Conservation (phyloP, 192 early-diverging fungal genomes). For the Coemansia pectinata region DNA sequence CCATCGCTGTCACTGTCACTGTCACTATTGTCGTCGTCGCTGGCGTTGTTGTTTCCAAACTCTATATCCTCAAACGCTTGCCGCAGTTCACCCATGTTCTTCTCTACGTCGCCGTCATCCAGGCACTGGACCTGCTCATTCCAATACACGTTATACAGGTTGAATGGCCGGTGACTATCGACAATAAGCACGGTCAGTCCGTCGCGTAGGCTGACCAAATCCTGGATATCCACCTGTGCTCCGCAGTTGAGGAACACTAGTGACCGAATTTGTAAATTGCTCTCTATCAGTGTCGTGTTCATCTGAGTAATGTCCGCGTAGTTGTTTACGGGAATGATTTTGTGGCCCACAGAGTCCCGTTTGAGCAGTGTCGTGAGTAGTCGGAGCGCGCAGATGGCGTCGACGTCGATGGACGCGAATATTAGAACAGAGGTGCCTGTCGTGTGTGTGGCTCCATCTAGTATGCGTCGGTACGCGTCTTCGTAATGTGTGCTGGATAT, state of each 20-base stretch:
- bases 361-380: conserved; percentile 78
- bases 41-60: conserved; percentile 23
- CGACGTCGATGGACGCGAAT: conserved; percentile 77
- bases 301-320: conserved; percentile 62
- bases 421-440: conserved; percentile 60
- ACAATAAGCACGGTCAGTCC: conserved; percentile 74
- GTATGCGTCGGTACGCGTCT: conserved; percentile 59
- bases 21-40: conserved; percentile 13
- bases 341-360: conserved; percentile 77
- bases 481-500: conserved; percentile 55
- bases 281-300: conserved; percentile 57
- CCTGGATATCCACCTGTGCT: conserved; percentile 70
- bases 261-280: conserved; percentile 63
- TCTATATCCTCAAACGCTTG: conserved; percentile 64
- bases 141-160: conserved; percentile 79
- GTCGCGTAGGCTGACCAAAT: conserved; percentile 59
- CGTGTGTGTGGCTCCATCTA: conserved; percentile 26
- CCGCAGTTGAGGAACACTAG: conserved; percentile 89
- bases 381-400: conserved; percentile 78
- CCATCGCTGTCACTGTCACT: conserved; percentile 9
- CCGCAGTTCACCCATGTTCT: conserved; percentile 62
- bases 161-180: conserved; percentile 87
- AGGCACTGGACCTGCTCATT: conserved; percentile 78
- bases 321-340: conserved; percentile 75
- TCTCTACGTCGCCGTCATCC: conserved; percentile 83